A percentile compares a stretch with the other conserved stretches of the same genome.
Conservation (phyloP, 768 basidiomycete species). For the Podaxis sp. region DNA sequence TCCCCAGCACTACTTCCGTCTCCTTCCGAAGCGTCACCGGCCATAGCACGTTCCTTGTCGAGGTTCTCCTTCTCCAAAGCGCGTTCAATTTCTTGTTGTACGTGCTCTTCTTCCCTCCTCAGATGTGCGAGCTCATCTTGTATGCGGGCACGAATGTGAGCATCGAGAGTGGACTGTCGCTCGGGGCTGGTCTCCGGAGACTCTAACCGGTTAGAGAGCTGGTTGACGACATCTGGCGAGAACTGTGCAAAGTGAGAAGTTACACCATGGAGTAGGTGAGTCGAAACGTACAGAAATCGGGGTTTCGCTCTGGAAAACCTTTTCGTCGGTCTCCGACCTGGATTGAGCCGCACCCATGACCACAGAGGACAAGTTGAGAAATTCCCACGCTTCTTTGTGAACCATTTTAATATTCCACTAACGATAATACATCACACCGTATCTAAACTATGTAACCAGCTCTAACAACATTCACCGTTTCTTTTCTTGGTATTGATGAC, state of each 20-base stretch:
- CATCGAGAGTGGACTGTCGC: slow-evolving; percentile 74
- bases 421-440: not conserved
- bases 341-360: slow-evolving; percentile 73
- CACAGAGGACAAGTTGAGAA: slow-evolving; percentile 11
- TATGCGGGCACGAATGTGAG: slow-evolving; percentile 71
- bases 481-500: slow-evolving; percentile 27
- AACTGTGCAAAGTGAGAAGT: slow-evolving; percentile 47
- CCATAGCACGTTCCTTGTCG: slow-evolving; percentile 65
- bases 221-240: slow-evolving; percentile 80
- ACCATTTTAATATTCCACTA: not conserved
- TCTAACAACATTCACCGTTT: not conserved
- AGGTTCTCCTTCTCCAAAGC: slow-evolving; percentile 89
- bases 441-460: not conserved
- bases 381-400: slow-evolving; percentile 7
- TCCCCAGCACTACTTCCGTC: slow-evolving; percentile 38
- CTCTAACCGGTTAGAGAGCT: slow-evolving; percentile 65
- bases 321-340: slow-evolving; percentile 51
- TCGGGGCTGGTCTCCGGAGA: slow-evolving; percentile 60
- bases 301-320: slow-evolving; percentile 55
- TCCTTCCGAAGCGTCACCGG: slow-evolving; percentile 38
- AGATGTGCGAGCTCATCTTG: slow-evolving; percentile 65
- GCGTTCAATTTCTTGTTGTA: slow-evolving; percentile 70
- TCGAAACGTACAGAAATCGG: slow-evolving; percentile 47
- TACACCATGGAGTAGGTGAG: not conserved
- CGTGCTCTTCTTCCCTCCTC: slow-evolving; percentile 65